These are phyloP conservation scores for Penicillium sp. DNA, from an alignment of 2,329 filamentous ascomycete species.

Conservation along the genomic window DNA sequence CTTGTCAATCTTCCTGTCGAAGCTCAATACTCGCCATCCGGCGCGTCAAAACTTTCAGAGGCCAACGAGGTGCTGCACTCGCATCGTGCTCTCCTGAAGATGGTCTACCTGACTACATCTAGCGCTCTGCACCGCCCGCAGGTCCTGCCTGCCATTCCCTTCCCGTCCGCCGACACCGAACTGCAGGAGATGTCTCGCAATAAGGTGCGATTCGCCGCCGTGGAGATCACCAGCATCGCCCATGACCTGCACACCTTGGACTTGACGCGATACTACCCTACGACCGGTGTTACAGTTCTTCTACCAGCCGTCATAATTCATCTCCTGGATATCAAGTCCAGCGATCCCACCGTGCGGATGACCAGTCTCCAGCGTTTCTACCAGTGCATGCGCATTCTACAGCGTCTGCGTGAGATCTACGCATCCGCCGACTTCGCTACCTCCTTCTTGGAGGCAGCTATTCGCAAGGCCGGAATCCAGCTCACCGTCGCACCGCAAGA, in stretches of 20 bases:
- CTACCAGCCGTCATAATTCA: slow-evolving; percentile 92
- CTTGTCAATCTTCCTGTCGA: slow-evolving; percentile 63
- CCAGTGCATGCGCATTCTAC: slow-evolving; percentile 88
- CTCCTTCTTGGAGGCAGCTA: slow-evolving; percentile 85
- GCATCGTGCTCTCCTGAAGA: slow-evolving; percentile 81
- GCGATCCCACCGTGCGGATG: slow-evolving; percentile 64
- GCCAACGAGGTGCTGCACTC: slow-evolving; percentile 53
- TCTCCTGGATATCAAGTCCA: slow-evolving; percentile 84
- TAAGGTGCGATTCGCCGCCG: slow-evolving; percentile 76
- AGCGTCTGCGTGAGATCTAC: slow-evolving; percentile 81
- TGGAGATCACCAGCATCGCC: slow-evolving; percentile 79
- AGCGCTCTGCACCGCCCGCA: slow-evolving; percentile 88
- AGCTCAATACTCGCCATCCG: slow-evolving; percentile 65
- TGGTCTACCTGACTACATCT: slow-evolving; percentile 88
- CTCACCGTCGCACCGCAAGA: slow-evolving; percentile 48
- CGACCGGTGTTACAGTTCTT: slow-evolving; percentile 83
- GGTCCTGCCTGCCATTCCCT: slow-evolving; percentile 69
- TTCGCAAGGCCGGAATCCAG: slow-evolving; percentile 78
- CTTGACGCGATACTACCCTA: slow-evolving; percentile 75
- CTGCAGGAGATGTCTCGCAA: slow-evolving; percentile 76
- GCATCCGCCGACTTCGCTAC: slow-evolving; percentile 94
- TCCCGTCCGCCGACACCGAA: slow-evolving; percentile 54
- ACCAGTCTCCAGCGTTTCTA: slow-evolving; percentile 75
- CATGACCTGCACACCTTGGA: slow-evolving; percentile 67
- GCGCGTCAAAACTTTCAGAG: slow-evolving; percentile 50